A percentile compares a stretch with the other conserved stretches of the same genome.
Evolutionary conservation across 2,329 filamentous ascomycete species (phyloP).

Genomic region (Aspergillus viridinutans): DNA sequence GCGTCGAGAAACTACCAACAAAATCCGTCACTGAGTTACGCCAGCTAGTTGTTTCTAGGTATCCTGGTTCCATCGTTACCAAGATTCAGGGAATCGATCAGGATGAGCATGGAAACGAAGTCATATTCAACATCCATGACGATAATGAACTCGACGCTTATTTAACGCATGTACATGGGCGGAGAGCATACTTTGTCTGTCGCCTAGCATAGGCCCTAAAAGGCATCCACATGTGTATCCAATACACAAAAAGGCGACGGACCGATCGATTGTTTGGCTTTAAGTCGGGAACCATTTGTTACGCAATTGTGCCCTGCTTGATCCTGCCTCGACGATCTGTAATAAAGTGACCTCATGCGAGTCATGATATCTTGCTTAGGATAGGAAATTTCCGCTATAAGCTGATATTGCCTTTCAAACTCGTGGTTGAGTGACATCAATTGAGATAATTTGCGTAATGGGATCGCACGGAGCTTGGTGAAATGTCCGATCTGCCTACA

Average conservation of each 20-base stretch:
- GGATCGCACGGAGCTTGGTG: neutral
- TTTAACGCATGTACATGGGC: conserved; percentile 58
- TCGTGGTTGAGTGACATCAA: neutral
- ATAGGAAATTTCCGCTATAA: neutral
- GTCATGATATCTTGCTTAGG: neutral
- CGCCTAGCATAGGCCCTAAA: conserved; percentile 26
- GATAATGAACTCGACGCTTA: conserved; percentile 71
- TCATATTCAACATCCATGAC: conserved; percentile 61
- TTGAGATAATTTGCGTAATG: neutral
- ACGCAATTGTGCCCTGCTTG: neutral
- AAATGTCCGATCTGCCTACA: too few species aligned
- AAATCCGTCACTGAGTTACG: conserved; percentile 60
- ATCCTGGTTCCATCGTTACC: conserved; percentile 55
- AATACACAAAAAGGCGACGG: neutral
- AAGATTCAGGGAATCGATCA: conserved; percentile 65
- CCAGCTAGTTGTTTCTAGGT: conserved; percentile 58
- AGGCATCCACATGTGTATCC: too few species aligned
- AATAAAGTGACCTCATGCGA: neutral
- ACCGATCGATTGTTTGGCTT: neutral
- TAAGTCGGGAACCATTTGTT: neutral
- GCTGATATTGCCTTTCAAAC: neutral
- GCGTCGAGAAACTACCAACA: conserved; percentile 61
- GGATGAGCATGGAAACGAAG: conserved; percentile 56
- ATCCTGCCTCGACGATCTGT: neutral
- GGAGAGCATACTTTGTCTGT: conserved; percentile 53